Base-by-base conservation (phyloP, 163 green algal species). In the Coccomyxa subellipsoidea region DNA sequence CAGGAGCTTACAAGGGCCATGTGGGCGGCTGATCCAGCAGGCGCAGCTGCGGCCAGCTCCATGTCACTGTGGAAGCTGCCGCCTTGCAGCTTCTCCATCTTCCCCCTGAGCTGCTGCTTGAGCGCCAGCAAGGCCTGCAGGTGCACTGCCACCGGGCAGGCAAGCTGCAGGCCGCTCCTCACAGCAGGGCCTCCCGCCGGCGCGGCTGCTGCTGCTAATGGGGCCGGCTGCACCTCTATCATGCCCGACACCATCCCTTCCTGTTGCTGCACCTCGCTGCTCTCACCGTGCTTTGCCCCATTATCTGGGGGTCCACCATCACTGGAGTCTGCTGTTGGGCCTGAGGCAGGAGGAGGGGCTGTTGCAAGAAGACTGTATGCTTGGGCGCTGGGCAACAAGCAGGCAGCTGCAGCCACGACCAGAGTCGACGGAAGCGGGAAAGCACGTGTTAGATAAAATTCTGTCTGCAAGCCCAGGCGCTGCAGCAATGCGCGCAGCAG, bases 361-460 rank as follows among this genome's bases (percentile, higher is more conserved):
- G 47, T 59, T 18, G 47, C 47, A 59, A 77, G 32, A 8, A 77
- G 70, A 8, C 32, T 7, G 70, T 77, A 77, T 31, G 77, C 77
- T 29, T 25, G 15, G 8, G 23, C 31, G 7, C 7, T 32, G 4
- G 77, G 77, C 77, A 81, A 9, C 12, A 72, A 29, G 53, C 47
- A 81, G 47, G 69, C 40, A 40, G 9, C 39, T 25, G 47, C 47
- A 32, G 40, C 53, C 31, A 29, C 47, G 29, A 81, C n/a, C 5
- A 81, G 77, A 8, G 47, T 53, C 0, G 23, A 23, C 9, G 77
- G 77, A 7, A 81, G 40, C 40, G 77, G 77, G 12, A 31, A 32
- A 9, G 37, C 66, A 21, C 77, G 76, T 36, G 59, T 82, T 37
- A 82, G 54, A 76, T 82, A 85, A 38, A 82, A 76, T 7, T 53